Evolutionary conservation across 306 rosid genomes (phyloP).

Genomic region (Prunus persica): DNA sequence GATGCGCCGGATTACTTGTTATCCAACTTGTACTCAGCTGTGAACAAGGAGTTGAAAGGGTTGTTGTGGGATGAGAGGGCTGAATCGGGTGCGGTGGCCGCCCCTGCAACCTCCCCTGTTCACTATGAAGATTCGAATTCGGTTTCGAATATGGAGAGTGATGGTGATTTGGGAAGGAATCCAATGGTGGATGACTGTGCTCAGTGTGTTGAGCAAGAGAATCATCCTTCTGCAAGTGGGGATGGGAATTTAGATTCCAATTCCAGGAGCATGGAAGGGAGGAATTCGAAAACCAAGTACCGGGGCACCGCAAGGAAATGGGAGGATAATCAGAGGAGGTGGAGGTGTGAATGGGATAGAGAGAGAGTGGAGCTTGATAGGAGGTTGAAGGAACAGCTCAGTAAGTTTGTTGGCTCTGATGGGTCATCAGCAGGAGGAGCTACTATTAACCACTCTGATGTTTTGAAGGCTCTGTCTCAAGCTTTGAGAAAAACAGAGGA

Average conservation of each 20-base stretch:
- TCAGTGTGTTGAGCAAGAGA: constrained; percentile 58
- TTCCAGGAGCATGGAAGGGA: constrained; percentile 28
- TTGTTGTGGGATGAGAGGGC: constrained; percentile 76
- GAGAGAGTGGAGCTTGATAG: constrained; percentile 86
- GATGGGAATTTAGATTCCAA: constrained; percentile 39
- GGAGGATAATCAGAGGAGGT: constrained; percentile 86
- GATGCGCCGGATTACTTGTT: constrained; percentile 93
- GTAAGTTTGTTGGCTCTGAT: constrained; percentile 42
- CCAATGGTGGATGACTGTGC: constrained; percentile 38
- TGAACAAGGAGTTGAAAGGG: constrained; percentile 85
- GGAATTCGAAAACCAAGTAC: constrained; percentile 44
- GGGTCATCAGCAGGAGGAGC: constrained; percentile 12
- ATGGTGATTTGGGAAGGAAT: constrained; percentile 31
- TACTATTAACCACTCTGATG: constrained; percentile 56
- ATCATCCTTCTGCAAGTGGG: constrained; percentile 49
- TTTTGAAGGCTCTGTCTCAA: constrained; percentile 73
- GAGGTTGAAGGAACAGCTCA: constrained; percentile 69
- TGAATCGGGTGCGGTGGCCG: constrained; percentile 20
- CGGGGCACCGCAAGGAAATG: constrained; percentile 59
- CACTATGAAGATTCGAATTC: constrained; percentile 23
- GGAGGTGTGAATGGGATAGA: constrained; percentile 94
- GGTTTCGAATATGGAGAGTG: constrained; percentile 25
- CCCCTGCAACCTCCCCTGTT: constrained; percentile 33
- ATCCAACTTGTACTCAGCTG: constrained; percentile 65
- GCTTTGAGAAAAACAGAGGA: constrained; percentile 91